Evolutionary conservation across 2,329 filamentous ascomycete species (phyloP).

Genomic region (Seiridium cupressi): DNA sequence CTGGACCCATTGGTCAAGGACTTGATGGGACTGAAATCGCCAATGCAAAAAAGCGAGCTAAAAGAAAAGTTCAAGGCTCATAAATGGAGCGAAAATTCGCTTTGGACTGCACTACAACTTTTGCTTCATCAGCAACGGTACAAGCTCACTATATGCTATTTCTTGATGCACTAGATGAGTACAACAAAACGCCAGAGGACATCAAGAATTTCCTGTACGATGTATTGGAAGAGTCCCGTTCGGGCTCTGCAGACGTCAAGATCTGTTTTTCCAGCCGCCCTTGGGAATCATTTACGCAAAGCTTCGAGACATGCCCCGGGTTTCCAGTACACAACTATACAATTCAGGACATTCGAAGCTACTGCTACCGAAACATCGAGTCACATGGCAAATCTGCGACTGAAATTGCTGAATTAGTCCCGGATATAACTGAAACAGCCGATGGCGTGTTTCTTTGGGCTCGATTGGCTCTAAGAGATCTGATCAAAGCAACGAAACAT

Average conservation of each 20-base stretch:
- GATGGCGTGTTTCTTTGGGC: slow-evolving; percentile 17
- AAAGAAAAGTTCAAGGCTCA: background rate
- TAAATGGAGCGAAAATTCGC: background rate
- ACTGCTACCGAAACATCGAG: slow-evolving; percentile 10
- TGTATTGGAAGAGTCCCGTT: background rate
- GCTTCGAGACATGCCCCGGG: slow-evolving; percentile 1
- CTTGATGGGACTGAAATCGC: background rate
- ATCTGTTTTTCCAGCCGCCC: slow-evolving; percentile 15
- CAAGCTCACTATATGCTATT: slow-evolving; percentile 12
- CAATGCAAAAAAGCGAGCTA: background rate
- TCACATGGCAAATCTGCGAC: background rate
- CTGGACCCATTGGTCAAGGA: too few relatives aligned
- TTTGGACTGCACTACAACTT: background rate
- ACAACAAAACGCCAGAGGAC: slow-evolving; percentile 11
- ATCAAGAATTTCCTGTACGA: slow-evolving; percentile 10
- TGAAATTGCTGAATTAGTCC: background rate
- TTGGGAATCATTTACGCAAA: slow-evolving; percentile 9
- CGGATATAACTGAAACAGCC: slow-evolving; percentile 9
- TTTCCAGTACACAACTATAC: slow-evolving; percentile 15
- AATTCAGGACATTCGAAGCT: slow-evolving; percentile 14
- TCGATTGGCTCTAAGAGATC: slow-evolving; percentile 5
- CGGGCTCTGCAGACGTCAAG: slow-evolving; percentile 4
- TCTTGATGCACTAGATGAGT: slow-evolving; percentile 16
- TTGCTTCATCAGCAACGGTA: background rate
- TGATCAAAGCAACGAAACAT: slow-evolving; percentile 2